A percentile compares a stretch with the other conserved stretches of the same genome.
phyloP scores from a whole-genome alignment of 2,329 filamentous ascomycete species.

The Sporothrix dimorphospora region DNA sequence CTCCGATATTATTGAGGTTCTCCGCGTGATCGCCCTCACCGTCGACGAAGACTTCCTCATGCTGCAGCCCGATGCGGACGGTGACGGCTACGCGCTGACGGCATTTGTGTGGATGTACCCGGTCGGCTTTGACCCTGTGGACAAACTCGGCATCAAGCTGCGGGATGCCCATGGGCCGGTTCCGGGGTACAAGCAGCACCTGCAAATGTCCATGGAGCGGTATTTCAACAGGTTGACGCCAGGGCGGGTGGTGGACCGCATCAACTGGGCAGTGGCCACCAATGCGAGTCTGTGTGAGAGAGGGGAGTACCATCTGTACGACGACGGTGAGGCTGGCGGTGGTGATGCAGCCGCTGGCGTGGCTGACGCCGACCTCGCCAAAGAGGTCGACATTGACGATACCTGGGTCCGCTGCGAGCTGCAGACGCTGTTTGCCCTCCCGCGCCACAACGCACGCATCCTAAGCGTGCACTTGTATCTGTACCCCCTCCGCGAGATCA shows the following conservation, averaged over 20 bases:
- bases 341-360: no score
- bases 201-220: slow-evolving; percentile 31
- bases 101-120: slow-evolving; percentile 32
- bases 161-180: slow-evolving; percentile 30
- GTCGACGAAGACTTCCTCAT: slow-evolving; percentile 34
- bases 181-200: slow-evolving; percentile 31
- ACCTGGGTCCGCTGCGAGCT: slow-evolving; percentile 32
- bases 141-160: slow-evolving; percentile 31
- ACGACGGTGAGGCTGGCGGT: slow-evolving; percentile 20
- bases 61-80: slow-evolving; percentile 29
- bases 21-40: slow-evolving; percentile 25
- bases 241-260: slow-evolving; percentile 29
- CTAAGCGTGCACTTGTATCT: slow-evolving; percentile 30
- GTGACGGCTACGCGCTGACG: slow-evolving; percentile 27
- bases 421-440: slow-evolving; percentile 30
- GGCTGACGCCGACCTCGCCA: background rate
- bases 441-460: slow-evolving; percentile 24
- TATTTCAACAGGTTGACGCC: slow-evolving; percentile 29
- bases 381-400: slow-evolving; percentile 27
- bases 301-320: slow-evolving; percentile 31
- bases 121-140: slow-evolving; percentile 30
- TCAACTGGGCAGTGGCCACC: slow-evolving; percentile 32
- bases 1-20: slow-evolving; percentile 9
- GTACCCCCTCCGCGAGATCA: slow-evolving; percentile 31
- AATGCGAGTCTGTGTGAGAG: slow-evolving; percentile 30